Conservation (phyloP, 371 early-diverging fungal species). For the Mucor circinelloides region DNA sequence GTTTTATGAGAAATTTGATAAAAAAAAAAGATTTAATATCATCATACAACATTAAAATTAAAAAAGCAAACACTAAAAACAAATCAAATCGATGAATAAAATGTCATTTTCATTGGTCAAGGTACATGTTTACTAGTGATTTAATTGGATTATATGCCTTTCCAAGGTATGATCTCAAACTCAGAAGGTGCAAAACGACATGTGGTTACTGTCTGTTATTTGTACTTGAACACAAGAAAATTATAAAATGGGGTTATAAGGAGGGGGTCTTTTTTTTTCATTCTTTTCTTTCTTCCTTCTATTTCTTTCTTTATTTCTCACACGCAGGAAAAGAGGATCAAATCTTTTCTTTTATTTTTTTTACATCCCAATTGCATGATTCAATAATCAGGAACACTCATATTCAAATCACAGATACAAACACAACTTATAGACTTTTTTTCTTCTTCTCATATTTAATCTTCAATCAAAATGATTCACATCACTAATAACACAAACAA, state of each 20-base stretch:
- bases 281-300: neutral
- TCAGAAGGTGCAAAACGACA: neutral
- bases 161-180: neutral
- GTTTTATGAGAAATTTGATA: neutral
- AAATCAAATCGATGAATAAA: neutral
- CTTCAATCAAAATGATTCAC: slow-evolving; percentile 15
- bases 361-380: neutral
- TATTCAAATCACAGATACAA: neutral
- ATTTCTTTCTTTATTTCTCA: neutral
- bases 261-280: neutral
- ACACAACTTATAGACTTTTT: neutral
- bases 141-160: neutral
- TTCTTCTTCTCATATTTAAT: too few relatives aligned
- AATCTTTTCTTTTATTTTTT: neutral
- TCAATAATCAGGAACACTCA: neutral
- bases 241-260: neutral
- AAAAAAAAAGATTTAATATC: too few relatives aligned
- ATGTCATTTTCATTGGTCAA: neutral
- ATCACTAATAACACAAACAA: slow-evolving; percentile 15
- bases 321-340: neutral
- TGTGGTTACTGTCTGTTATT: slow-evolving; percentile 17
- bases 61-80: neutral
- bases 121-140: neutral
- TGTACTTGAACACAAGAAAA: neutral
- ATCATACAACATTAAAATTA: neutral